These are phyloP conservation scores for Mortierella sp. DNA, from an alignment of 371 early-diverging fungal species.

Conservation along the genomic window DNA sequence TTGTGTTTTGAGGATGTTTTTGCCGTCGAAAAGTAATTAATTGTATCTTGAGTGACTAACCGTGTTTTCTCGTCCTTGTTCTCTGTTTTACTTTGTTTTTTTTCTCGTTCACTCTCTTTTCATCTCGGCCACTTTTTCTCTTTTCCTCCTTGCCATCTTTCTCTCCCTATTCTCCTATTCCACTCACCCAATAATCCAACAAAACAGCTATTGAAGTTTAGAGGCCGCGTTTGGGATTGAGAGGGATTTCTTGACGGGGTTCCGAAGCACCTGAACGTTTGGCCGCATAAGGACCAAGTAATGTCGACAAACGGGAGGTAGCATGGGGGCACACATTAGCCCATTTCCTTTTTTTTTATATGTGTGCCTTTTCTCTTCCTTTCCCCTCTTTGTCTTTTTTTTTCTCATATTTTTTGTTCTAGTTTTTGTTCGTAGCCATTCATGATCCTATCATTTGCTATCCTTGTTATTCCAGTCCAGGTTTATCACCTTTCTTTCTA, in stretches of 20 bases:
- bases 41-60: background rate
- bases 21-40: background rate
- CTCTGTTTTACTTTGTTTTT: too few species aligned
- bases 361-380: background rate
- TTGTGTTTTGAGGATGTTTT: background rate
- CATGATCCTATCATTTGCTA: slow-evolving; percentile 1
- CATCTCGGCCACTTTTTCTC: too few species aligned
- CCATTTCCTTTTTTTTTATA: background rate
- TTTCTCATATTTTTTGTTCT: background rate
- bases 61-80: too few species aligned
- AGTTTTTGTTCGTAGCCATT: slow-evolving; percentile 4
- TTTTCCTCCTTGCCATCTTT: background rate
- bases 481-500: background rate
- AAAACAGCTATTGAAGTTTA: slow-evolving; percentile 42
- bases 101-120: too few species aligned
- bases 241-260: slow-evolving; percentile 34
- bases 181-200: background rate
- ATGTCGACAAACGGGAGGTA: background rate
- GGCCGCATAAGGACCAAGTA: slow-evolving; percentile 25
- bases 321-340: background rate
- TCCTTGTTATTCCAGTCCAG: slow-evolving; percentile 8
- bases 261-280: slow-evolving; percentile 38
- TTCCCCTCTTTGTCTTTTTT: background rate
- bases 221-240: slow-evolving; percentile 50
- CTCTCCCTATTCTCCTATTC: background rate